Base-by-base conservation (phyloP, 1,139 yeast genomes). In the Saccharomycopsis hybrid region DNA sequence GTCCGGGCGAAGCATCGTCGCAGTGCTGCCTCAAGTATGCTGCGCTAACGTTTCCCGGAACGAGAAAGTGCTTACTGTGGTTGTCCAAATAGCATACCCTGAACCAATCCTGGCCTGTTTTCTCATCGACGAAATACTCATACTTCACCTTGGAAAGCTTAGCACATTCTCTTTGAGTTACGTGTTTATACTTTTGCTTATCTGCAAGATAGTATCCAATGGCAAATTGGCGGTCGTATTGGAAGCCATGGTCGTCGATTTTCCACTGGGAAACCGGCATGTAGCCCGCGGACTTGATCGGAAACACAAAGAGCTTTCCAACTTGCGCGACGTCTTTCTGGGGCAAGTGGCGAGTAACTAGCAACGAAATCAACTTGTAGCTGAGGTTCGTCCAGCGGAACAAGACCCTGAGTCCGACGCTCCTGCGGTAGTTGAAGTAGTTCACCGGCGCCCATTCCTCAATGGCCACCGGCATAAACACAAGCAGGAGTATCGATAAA, bases 171-270 rank as follows among this genome's bases (percentile, higher is more conserved):
- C 72, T 62, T 56, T 67, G 65, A 0, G 73, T 67, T 18, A 70
- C 41, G 2, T 67, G 60, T 32, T 58, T 57, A 55, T 64, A 69
- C 3, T 47, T 42, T 7, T 56, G 51, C n/a, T 49, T 47, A 33
- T 63, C 59, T 2, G 62, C 61, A 42, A 61, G 58, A 52, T 56
- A 60, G 5, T 29, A 51, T 0, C 68, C 68, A 32, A 72, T 55
- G 67, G 69, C 66, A 55, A 62, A 72, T 54, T 65, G 65, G 13
- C 78, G 62, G 55, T 73, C 78, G 48, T 69, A 59, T 57, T 65
- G 66, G 52, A 73, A 62, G 1, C 78, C 77, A 54, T 61, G 57
- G 44, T 60, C 62, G 51, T 64, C 68, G 28, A 73, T 55, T 33
- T 61, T 63, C 63, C 71, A 65, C 44, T 62, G 58, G 1, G 60